Evolutionary conservation across 1,284 basidiomycete genomes (phyloP), one percentile per base, ranked within the genome.

Genomic region (Heterobasidion irregulare): DNA sequence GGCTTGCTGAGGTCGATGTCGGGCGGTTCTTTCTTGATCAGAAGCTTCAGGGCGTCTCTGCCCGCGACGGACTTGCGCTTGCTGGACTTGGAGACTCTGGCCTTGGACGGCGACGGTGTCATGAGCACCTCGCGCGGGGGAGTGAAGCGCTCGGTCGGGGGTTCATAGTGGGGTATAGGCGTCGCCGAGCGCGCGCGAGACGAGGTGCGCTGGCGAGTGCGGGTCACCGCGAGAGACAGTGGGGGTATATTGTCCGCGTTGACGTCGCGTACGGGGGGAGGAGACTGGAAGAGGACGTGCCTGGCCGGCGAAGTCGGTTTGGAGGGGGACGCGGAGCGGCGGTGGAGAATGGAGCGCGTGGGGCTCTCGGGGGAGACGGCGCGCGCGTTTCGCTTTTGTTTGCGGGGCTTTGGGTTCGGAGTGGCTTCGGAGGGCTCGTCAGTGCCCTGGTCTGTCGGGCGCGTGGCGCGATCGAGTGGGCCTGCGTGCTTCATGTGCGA

Each of bases 141-240:
- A 0, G 83, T 85, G 63, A 85, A 85, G n/a, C 79, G 75, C 55
- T 84, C 83, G 0, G 64, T 61, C 0, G 84, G 84, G 0, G 83
- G 83, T 61, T 85, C 82, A 62, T 87, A 87, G 0, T 72, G 73
- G 1, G 80, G 80, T 8, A 79, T 72, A 0, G 82, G 82, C 1
- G 82, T 83, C 4, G 68, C 58, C 18, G 68, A 70, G 18, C 67
- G 67, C 12, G 66, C 63, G 8, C 65, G 63, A 6, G 63, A 59
- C 18, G 63, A 64, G 56, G 58, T 52, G 61, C 56, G 56, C 53
- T 63, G 59, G 53, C 59, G 58, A 6, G 62, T 56, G 13, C 58
- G 57, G 10, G 57, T 51, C 38, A 63, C 64, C 6, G 68, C 52
- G 18, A 74, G 73, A 2, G 72, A 74, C 16, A 79, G 63, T 8